Evolutionary conservation across 768 basidiomycete species (phyloP).

Genomic region (Trametes elegans): DNA sequence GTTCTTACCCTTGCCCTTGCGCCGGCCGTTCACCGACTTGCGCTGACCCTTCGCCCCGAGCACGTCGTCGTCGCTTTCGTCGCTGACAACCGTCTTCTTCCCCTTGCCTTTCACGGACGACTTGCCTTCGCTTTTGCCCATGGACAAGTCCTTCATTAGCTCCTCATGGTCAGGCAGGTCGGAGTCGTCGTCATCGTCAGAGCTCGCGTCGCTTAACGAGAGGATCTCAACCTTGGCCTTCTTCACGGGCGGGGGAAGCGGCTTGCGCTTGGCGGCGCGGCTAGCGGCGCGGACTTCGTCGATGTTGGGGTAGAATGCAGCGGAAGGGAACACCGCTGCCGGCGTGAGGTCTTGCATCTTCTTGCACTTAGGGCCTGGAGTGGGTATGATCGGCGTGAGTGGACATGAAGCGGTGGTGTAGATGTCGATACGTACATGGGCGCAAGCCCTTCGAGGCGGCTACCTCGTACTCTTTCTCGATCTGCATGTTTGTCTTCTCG

Average conservation of each 20-base stretch:
- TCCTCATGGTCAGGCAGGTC: slow-evolving; percentile 50
- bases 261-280: slow-evolving; percentile 30
- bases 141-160: slow-evolving; percentile 29
- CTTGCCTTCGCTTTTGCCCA: background rate
- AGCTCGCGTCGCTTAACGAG: slow-evolving; percentile 18
- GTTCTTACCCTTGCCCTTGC: slow-evolving; percentile 10
- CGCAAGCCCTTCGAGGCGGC: slow-evolving; percentile 56
- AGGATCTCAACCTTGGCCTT: slow-evolving; percentile 15
- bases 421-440: slow-evolving; percentile 44
- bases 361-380: slow-evolving; percentile 64
- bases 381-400: background rate
- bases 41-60: background rate
- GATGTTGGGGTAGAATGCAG: slow-evolving; percentile 67
- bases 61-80: background rate
- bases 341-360: slow-evolving; percentile 55
- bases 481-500: slow-evolving; percentile 53
- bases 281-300: slow-evolving; percentile 49
- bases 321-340: slow-evolving; percentile 54
- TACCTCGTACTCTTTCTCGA: slow-evolving; percentile 55
- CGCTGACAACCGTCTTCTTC: slow-evolving; percentile 28
- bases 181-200: slow-evolving; percentile 33
- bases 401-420: background rate
- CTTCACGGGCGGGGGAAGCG: slow-evolving; percentile 2
- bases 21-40: slow-evolving; percentile 25
- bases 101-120: slow-evolving; percentile 25